Evolutionary conservation across 768 basidiomycete genomes (phyloP).

Genomic region (Collybia nuda): DNA sequence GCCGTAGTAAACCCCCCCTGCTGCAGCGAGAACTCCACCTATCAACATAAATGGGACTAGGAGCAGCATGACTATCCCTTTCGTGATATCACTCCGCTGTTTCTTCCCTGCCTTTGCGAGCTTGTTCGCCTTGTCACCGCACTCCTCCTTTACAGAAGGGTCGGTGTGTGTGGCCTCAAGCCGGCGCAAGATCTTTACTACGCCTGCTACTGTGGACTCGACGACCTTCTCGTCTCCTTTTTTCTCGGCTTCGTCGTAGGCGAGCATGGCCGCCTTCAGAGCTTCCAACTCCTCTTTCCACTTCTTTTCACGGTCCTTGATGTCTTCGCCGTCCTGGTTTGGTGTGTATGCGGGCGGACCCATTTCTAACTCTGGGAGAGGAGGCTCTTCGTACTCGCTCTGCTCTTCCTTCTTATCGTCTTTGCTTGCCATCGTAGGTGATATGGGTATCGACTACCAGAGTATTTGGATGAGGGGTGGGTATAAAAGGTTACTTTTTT

Average conservation of each 20-base stretch:
- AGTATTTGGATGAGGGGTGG: too few species aligned
- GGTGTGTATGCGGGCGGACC: too few species aligned
- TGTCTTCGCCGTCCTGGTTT: not conserved
- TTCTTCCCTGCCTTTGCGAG: not conserved
- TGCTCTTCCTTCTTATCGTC: not conserved
- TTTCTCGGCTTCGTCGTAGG: not conserved
- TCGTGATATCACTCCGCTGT: not conserved
- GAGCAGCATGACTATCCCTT: not conserved
- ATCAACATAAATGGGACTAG: conserved; percentile 2
- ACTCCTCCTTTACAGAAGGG: not conserved
- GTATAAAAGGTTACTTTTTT: too few species aligned
- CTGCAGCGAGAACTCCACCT: conserved; percentile 1
- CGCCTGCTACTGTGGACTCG: not conserved
- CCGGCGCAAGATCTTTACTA: not conserved
- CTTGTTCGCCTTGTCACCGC: not conserved
- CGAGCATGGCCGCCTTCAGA: not conserved
- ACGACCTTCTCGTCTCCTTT: not conserved
- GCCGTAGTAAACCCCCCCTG: conserved; percentile 5
- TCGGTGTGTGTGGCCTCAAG: not conserved
- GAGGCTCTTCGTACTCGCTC: not conserved
- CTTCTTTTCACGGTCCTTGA: not conserved
- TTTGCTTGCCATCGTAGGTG: too few species aligned
- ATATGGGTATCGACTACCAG: too few species aligned
- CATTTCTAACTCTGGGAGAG: too few species aligned
- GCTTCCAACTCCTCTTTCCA: not conserved